Evolutionary conservation across 768 basidiomycete genomes (phyloP).

Genomic region (Lactarius vividus): DNA sequence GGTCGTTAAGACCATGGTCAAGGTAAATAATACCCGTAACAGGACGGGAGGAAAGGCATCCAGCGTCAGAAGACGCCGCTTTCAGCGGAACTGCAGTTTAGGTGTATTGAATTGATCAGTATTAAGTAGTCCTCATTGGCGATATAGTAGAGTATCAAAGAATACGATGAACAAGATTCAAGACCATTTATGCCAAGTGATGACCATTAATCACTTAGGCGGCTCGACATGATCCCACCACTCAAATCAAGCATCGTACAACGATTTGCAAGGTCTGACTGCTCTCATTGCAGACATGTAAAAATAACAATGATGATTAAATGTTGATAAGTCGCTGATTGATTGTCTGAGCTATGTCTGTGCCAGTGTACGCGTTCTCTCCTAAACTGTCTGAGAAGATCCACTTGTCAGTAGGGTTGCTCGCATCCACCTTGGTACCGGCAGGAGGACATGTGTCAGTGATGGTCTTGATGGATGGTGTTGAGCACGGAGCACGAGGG

Average conservation of each 20-base stretch:
- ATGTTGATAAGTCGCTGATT: no score
- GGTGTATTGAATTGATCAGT: background rate
- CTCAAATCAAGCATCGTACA: background rate
- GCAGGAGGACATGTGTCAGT: background rate
- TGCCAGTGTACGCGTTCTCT: no score
- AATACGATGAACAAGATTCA: background rate
- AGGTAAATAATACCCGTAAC: no score
- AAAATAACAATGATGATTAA: no score
- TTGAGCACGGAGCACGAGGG: background rate
- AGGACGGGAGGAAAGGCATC: no score
- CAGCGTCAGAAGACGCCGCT: background rate
- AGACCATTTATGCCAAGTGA: background rate
- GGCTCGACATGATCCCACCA: background rate
- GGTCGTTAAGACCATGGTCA: no score
- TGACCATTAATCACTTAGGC: no score
- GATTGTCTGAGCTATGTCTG: no score
- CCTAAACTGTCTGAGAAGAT: no score
- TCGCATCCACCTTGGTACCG: background rate
- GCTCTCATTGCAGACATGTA: background rate
- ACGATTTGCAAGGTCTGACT: background rate
- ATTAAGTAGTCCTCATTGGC: no score
- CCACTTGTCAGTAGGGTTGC: background rate
- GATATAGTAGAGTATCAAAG: background rate
- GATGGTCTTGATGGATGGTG: constrained; percentile 5
- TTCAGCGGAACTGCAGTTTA: background rate